Evolutionary conservation across 495 filamentous ascomycete species (phyloP), one percentile per base, ranked within the genome.

Genomic region (Xylaria curta): DNA sequence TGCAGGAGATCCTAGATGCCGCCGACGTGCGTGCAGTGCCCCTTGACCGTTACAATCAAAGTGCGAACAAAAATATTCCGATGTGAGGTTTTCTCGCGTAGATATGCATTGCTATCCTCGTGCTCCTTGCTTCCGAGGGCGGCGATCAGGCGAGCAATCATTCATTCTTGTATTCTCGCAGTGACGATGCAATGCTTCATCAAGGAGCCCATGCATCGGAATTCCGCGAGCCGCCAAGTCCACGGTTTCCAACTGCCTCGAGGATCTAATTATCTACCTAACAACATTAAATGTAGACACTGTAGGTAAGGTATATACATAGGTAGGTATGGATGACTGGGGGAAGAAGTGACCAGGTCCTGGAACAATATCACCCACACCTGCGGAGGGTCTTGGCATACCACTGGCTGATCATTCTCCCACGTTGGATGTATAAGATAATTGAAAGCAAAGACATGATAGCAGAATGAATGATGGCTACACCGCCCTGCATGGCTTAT

Each of bases 111-210:
- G 33, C 24, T 61, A 63, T 28, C 13, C 3, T 44, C 5, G 60
- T 63, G 38, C 12, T 28, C 15, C 21, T 13, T 44, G 38, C 33
- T 17, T 42, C 17, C 26, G 33, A 49, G n/a, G n/a, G 56, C n/a
- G 65, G n/a, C 65, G 65, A 67, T 67, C 65, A 54, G 56, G 65
- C n/a, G 65, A 56, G 49, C 38, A 24, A 63, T 63, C 63, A 66
- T 28, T 66, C 60, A 44, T 28, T 60, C 31, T 19, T 24, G 17
- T 13, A 31, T 19, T 56, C 3, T 62, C 19, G n/a, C 59, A 42
- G 40, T 40, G 36, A 36, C 40, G 36, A 33, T 61, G 36, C 36
- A n/a, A 19, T 60, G 56, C 19, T 21, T 60, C 19, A 60, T 60
- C 19, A 40, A 21, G 31, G 58, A 60, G 31, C 58, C 19, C n/a